Evolutionary conservation across 306 rosid genomes (phyloP), one percentile per base, ranked within the genome.

Genomic region (Ochetophila trinervis): DNA sequence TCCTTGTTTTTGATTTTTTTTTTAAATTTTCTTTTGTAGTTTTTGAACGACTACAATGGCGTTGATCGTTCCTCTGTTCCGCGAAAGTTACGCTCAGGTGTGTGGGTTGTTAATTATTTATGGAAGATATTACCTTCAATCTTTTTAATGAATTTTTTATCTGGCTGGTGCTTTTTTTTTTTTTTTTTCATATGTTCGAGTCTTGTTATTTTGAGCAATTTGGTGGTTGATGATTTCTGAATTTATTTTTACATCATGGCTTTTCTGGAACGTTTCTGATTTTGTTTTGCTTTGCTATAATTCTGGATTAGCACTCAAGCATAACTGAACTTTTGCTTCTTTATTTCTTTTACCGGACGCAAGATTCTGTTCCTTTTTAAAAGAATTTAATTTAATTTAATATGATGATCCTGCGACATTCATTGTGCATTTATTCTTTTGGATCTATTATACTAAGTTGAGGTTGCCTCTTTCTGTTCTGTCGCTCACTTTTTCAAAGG

Each of bases 1-100:
- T 67, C 47, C 11, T 55, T 10, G 12, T 37, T 78, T 27, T 1
- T 18, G 18, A 5, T 37, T 24, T 16, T 15, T 3, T 23, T 2
- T 62, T 60, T 18, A n/a, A 5, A 1, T 32, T 61, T 4, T 55
- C 8, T 0, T 34, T 42, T 34, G 53, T 82, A 86, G 92, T 63
- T 78, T 76, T 45, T 61, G 5, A 48, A 73, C 57, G 81, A 78
- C 51, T 54, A 78, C 80, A 83, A 82, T 78, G 90, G 80, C 69
- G 83, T 84, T 61, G 73, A 71, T 79, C 87, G 76, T 64, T 75
- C 81, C 56, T 77, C 91, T 69, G 93, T 89, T 76, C 96, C 93
- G 0, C 78, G 96, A 57, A 89, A 84, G 75, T 65, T 86, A 66
- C 92, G 96, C 19, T 86, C 96, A 82, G 93, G 96, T 89, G 53